A percentile compares a stretch with the other conserved stretches of the same genome.
These are phyloP conservation scores for Candida vartiovaarae DNA, from an alignment of 805 yeast genomes.

Conservation along the genomic window DNA sequence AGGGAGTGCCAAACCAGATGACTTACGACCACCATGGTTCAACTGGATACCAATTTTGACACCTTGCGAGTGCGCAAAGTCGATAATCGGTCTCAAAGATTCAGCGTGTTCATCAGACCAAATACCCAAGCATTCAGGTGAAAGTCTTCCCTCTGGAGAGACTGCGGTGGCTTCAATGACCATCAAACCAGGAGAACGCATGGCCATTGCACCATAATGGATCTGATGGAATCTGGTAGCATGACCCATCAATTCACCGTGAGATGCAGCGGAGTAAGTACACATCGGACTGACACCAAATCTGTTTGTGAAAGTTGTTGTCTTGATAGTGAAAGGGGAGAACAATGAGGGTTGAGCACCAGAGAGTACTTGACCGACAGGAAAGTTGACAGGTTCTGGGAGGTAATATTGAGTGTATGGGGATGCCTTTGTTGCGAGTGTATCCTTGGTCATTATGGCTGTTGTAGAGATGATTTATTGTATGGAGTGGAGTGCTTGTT, in stretches of 20 bases:
- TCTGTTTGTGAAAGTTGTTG: constrained; percentile 35
- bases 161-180: constrained; percentile 42
- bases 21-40: constrained; percentile 50
- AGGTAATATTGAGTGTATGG: constrained; percentile 4
- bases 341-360: constrained; percentile 18
- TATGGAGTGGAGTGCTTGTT: no score
- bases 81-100: constrained; percentile 33
- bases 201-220: constrained; percentile 41
- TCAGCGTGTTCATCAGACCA: constrained; percentile 44
- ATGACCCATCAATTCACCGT: constrained; percentile 26
- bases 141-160: constrained; percentile 32
- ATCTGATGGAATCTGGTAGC: constrained; percentile 41
- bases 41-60: constrained; percentile 45
- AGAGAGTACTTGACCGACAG: constrained; percentile 5
- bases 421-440: background rate
- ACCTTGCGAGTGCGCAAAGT: constrained; percentile 39
- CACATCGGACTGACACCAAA: constrained; percentile 54
- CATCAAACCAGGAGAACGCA: constrained; percentile 43
- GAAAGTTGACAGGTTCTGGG: constrained; percentile 7
- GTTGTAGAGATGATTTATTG: no score
- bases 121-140: constrained; percentile 43
- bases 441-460: constrained; percentile 4
- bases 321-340: constrained; percentile 15
- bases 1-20: constrained; percentile 28
- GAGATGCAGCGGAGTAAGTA: constrained; percentile 34